A percentile compares a stretch with the other conserved stretches of the same genome.
Conservation (phyloP, 164 flowering plant genomes). For the Berberis vulgaris region DNA sequence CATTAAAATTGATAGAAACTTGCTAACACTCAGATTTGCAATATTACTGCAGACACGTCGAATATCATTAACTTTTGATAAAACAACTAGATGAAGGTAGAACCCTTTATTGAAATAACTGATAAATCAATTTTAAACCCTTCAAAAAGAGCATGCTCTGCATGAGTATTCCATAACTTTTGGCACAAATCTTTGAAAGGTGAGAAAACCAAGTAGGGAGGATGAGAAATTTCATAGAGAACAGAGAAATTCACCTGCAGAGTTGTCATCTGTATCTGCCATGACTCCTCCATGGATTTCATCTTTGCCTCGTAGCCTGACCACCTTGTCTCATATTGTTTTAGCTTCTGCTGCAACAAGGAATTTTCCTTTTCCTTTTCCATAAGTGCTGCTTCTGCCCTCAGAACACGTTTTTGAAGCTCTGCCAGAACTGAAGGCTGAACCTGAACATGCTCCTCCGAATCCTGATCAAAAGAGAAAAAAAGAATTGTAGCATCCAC, state of each 20-base stretch:
- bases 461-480: conserved; percentile 24
- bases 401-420: conserved; percentile 48
- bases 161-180: too few species aligned
- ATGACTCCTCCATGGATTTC: conserved; percentile 75
- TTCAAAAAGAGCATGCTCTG: not conserved
- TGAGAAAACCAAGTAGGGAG: not conserved
- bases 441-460: conserved; percentile 28
- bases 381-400: conserved; percentile 56
- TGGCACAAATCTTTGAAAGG: not conserved
- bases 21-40: too few species aligned
- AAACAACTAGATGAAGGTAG: too few species aligned
- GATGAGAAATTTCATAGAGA: not conserved
- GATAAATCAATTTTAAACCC: not conserved
- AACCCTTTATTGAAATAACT: not conserved
- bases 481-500: not conserved
- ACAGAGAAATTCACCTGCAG: conserved; percentile 55
- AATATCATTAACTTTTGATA: too few species aligned
- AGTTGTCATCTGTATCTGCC: conserved; percentile 78
- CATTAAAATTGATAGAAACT: too few species aligned
- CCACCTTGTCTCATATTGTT: conserved; percentile 58
- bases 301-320: conserved; percentile 67
- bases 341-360: conserved; percentile 41
- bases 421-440: conserved; percentile 35
- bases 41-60: too few species aligned
- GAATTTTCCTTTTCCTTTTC: conserved; percentile 75